Evolutionary conservation across 2,329 filamentous ascomycete genomes (phyloP).

Genomic region (Colletotrichum brevisporum): DNA sequence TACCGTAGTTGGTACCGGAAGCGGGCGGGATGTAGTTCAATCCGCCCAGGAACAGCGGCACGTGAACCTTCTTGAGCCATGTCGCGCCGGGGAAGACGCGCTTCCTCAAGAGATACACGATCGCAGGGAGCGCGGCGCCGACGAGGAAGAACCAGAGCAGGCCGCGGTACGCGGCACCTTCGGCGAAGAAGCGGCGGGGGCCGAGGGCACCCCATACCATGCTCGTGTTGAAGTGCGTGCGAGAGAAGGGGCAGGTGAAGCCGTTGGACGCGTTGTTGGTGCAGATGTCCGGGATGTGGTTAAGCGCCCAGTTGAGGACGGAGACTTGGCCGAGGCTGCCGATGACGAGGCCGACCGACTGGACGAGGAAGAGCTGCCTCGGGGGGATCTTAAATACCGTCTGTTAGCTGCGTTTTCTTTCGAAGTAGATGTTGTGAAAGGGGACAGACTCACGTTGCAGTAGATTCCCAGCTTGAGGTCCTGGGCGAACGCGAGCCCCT

Average conservation of each 20-base stretch:
- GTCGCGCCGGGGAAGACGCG: slow-evolving; percentile 36
- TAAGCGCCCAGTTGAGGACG: slow-evolving; percentile 52
- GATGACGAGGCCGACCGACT: slow-evolving; percentile 59
- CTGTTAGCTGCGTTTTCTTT: slow-evolving; percentile 12
- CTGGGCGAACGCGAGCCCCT: slow-evolving; percentile 57
- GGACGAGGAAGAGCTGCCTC: slow-evolving; percentile 58
- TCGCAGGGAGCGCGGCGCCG: slow-evolving; percentile 62
- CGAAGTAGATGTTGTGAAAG: not conserved
- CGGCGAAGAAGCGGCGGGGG: slow-evolving; percentile 67
- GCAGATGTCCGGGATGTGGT: slow-evolving; percentile 66
- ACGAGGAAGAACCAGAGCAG: slow-evolving; percentile 69
- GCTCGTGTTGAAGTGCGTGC: slow-evolving; percentile 65
- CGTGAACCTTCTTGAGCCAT: slow-evolving; percentile 47
- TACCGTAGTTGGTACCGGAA: slow-evolving; percentile 51
- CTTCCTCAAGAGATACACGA: slow-evolving; percentile 56
- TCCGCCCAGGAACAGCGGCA: slow-evolving; percentile 49
- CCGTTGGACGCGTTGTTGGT: slow-evolving; percentile 57
- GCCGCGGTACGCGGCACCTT: slow-evolving; percentile 62
- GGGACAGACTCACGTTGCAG: slow-evolving; percentile 45
- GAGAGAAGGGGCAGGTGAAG: slow-evolving; percentile 57
- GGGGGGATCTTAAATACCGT: slow-evolving; percentile 53
- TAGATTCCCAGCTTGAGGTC: slow-evolving; percentile 63
- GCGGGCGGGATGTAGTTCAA: slow-evolving; percentile 52
- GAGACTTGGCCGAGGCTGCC: slow-evolving; percentile 61
- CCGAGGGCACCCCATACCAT: slow-evolving; percentile 71